Conservation (phyloP, 2,329 filamentous ascomycete species). For the Clonostachys rhizophaga region DNA sequence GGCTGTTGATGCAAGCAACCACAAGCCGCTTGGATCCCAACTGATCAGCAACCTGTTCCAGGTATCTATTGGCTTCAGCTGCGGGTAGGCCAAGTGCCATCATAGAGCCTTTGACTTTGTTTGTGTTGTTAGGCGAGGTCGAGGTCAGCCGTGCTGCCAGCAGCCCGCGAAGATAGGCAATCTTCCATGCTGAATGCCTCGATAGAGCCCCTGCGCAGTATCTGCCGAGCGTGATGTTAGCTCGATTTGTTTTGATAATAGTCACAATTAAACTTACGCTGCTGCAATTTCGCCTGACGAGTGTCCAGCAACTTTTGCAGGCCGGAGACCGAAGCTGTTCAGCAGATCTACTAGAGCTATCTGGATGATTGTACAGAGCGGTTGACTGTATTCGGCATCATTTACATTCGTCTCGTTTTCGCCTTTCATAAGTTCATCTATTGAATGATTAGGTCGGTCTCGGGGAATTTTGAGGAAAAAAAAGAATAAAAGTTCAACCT, state of each 20-base stretch:
- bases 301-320: constrained; percentile 31
- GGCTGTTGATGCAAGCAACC: constrained; percentile 32
- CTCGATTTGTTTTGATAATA: no score
- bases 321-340: constrained; percentile 16
- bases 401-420: constrained; percentile 3
- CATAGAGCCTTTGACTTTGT: constrained; percentile 21
- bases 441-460: constrained; percentile 1
- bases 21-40: constrained; percentile 16
- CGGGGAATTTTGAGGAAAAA: not conserved
- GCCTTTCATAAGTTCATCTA: constrained; percentile 1
- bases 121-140: constrained; percentile 9
- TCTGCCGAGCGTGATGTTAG: constrained; percentile 6
- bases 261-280: constrained; percentile 13
- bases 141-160: constrained; percentile 18
- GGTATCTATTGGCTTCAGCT: not conserved
- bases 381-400: constrained; percentile 23
- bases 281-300: constrained; percentile 38
- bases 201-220: constrained; percentile 29
- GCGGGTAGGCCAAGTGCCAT: constrained; percentile 27
- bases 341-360: constrained; percentile 34
- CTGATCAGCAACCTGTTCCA: not conserved
- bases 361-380: constrained; percentile 35
- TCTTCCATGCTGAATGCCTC: constrained; percentile 11
- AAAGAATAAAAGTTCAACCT: constrained; percentile 12
- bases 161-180: constrained; percentile 30